Percentiles rank a stretch among this genome's conserved stretches.
Evolutionary conservation across 257 asterid genomes (phyloP).

Genomic region (Asclepias syriaca): DNA sequence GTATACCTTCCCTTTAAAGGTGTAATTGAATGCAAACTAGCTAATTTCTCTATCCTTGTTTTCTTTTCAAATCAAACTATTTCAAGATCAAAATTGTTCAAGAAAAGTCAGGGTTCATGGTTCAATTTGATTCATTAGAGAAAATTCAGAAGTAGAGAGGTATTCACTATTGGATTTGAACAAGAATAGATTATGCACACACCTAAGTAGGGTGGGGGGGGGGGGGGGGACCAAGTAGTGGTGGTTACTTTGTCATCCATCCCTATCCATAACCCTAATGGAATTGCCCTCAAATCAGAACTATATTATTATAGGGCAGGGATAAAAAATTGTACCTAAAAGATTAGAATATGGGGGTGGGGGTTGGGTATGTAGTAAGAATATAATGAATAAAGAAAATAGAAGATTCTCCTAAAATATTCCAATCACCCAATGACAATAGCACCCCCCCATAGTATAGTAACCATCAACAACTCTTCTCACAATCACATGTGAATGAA

Average conservation of each 20-base stretch:
- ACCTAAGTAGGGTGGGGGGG: too few relatives aligned
- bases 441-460: constrained; percentile 10
- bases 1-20: too few relatives aligned
- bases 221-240: not conserved
- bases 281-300: constrained; percentile 7
- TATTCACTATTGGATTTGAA: too few relatives aligned
- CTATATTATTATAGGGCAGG: not conserved
- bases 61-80: too few relatives aligned
- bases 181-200: too few relatives aligned
- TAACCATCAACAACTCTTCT: constrained; percentile 12
- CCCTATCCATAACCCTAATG: not conserved
- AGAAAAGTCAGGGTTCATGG: too few relatives aligned
- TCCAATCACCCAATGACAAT: constrained; percentile 17
- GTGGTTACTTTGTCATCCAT: not conserved
- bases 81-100: too few relatives aligned
- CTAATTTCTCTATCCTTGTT: too few relatives aligned
- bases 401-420: constrained; percentile 24
- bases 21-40: too few relatives aligned
- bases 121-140: too few relatives aligned
- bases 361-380: not conserved
- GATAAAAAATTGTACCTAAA: constrained; percentile 1
- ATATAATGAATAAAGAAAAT: not conserved
- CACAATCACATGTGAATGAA: constrained; percentile 11
- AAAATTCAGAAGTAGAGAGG: too few relatives aligned
- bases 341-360: too few relatives aligned